Evolutionary conservation across 2,329 filamentous ascomycete genomes (phyloP).

Genomic region (Davidsoniella australis): DNA sequence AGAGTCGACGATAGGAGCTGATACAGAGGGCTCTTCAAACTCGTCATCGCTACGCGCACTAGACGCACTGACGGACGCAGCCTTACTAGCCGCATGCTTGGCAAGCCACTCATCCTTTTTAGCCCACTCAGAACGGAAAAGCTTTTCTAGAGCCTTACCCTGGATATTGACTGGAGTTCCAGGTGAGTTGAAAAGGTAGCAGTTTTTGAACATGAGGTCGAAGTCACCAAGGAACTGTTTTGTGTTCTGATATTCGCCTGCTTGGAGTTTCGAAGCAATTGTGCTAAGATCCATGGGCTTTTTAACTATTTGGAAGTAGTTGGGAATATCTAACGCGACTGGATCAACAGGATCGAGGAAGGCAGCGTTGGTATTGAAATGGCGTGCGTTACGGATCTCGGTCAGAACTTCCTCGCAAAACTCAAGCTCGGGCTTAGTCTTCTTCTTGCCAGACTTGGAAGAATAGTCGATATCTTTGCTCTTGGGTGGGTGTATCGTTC

Average conservation of each 20-base stretch:
- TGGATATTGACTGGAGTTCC: constrained; percentile 56
- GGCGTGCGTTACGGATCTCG: constrained; percentile 60
- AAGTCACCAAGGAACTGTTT: constrained; percentile 80
- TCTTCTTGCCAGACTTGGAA: constrained; percentile 65
- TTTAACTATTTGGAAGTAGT: constrained; percentile 87
- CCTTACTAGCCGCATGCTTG: constrained; percentile 43
- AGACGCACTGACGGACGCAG: constrained; percentile 39
- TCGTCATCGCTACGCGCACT: constrained; percentile 54
- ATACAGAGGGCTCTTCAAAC: constrained; percentile 46
- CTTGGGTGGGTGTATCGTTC: constrained; percentile 82
- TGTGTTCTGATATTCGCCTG: constrained; percentile 61
- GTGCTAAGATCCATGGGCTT: constrained; percentile 89
- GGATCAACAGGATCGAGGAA: constrained; percentile 82
- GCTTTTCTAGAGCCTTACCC: constrained; percentile 53
- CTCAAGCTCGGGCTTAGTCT: constrained; percentile 70
- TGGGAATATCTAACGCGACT: constrained; percentile 81
- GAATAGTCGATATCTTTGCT: constrained; percentile 82
- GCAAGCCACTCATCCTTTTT: constrained; percentile 70
- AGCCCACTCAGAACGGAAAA: constrained; percentile 61
- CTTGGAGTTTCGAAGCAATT: constrained; percentile 59
- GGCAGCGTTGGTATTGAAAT: constrained; percentile 48
- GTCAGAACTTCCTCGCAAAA: constrained; percentile 73
- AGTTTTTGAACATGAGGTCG: constrained; percentile 72
- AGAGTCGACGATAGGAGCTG: constrained; percentile 22
- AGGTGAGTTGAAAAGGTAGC: constrained; percentile 69